Evolutionary conservation across 371 early-diverging fungal genomes (phyloP), one percentile per base, ranked within the genome.

Genomic region (Apophysomyces trapeziformis): DNA sequence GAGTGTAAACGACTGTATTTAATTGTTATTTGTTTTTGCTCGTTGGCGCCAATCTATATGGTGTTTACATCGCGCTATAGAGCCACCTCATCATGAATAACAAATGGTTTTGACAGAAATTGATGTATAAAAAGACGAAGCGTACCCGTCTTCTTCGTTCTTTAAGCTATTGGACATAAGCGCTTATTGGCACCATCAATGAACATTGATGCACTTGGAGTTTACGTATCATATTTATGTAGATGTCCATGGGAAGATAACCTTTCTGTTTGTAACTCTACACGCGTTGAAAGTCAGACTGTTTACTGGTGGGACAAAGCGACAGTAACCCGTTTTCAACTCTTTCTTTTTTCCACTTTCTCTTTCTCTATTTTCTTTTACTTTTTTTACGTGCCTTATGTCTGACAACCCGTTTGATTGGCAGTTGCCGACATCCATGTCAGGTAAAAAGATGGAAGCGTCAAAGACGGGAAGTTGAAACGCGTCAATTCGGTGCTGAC

Each of bases 401-500:
- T 47, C 44, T 18, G 62, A 61, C 36, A 36, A 37, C 16, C 62
- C 62, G n/a, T 61, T 61, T 18, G 50, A 14, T 37, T 61, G 62
- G 62, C 62, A 61, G 62, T 16, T 61, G 16, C 62, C 62, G 36
- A 35, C 50, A 26, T 56, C 61, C 8, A n/a, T 50, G 14, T 36
- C 63, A 56, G 21, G 11, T 57, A 41, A 41, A 37, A 16, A 38
- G 7, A 56, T 32, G 2, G 39, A 12, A 4, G 32, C 32, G 32
- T 26, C 3, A 26, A 26, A 26, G 32, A 26, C 2, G 32, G 32
- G 32, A 26, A 26, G 32, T 26, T 26, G 32, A 26, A 63, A 14
- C 38, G 18, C 7, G 54, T 21, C 7, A 26, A 50, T 18, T 50
- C 35, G 21, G 32, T 50, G 21, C 54, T 50, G 54, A 50, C 32